Conservation (phyloP, 345 rosid species). For the Angophora floribunda region DNA sequence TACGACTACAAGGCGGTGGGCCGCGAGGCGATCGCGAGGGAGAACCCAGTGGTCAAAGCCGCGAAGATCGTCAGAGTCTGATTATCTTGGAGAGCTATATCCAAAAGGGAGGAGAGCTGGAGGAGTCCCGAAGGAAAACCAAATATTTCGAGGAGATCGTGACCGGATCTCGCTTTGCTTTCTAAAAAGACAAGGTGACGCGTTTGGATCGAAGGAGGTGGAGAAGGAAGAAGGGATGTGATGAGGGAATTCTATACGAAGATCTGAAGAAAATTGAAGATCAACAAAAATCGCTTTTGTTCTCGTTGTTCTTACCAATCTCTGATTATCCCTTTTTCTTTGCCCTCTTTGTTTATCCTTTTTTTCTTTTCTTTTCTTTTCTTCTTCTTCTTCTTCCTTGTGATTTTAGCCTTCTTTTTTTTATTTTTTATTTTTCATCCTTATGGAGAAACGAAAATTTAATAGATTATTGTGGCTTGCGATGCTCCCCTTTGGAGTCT, state of each 20-base stretch:
- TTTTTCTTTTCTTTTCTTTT: background rate
- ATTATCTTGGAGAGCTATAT: background rate
- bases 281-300: background rate
- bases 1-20: slow-evolving; percentile 90
- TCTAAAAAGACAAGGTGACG: background rate
- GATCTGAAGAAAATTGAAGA: background rate
- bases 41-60: slow-evolving; percentile 92
- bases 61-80: slow-evolving; percentile 91
- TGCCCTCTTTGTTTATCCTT: background rate
- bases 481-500: background rate
- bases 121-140: background rate
- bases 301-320: slow-evolving; percentile 4
- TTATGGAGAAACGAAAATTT: slow-evolving; percentile 12
- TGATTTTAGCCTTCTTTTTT: background rate
- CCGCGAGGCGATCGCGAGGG: slow-evolving; percentile 86
- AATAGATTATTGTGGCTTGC: slow-evolving; percentile 11
- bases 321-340: slow-evolving; percentile 5
- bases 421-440: background rate
- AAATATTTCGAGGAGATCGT: background rate
- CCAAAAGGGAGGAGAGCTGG: background rate
- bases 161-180: background rate
- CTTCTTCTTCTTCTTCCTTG: background rate
- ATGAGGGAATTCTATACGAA: background rate
- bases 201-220: background rate
- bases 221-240: background rate